phyloP scores from a whole-genome alignment of 306 rosid species.

The Heteromeles arbutifolia region DNA sequence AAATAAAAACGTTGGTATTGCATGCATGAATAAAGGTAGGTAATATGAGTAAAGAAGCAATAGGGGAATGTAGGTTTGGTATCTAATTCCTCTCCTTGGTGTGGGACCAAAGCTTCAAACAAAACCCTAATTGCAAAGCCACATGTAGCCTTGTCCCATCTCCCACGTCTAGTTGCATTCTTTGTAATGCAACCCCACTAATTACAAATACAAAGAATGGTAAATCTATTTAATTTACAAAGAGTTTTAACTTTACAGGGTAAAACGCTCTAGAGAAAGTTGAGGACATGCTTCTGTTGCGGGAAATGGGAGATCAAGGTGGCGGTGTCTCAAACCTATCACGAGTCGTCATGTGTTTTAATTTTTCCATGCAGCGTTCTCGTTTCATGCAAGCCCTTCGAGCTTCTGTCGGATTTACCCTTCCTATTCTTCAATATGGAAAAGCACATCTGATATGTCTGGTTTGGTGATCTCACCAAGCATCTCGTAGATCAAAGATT shows the following conservation, averaged over 20 bases:
- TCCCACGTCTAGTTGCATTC: not conserved
- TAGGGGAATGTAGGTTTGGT: slow-evolving; percentile 9
- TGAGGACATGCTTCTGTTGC: not conserved
- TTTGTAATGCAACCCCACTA: not conserved
- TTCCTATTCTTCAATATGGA: not conserved
- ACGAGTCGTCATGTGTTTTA: fast-evolving
- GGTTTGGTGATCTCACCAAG: slow-evolving; percentile 34
- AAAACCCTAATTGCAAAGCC: slow-evolving; percentile 6
- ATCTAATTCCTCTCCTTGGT: slow-evolving; percentile 25
- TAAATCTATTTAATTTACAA: not conserved
- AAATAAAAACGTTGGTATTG: not conserved
- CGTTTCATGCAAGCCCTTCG: not conserved
- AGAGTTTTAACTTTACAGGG: not conserved
- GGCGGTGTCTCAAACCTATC: too few species aligned
- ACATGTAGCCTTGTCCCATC: not conserved
- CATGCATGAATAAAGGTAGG: not conserved
- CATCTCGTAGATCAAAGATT: slow-evolving; percentile 38
- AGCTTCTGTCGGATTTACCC: not conserved
- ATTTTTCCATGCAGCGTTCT: too few species aligned
- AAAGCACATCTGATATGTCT: slow-evolving; percentile 15
- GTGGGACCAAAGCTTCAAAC: slow-evolving; percentile 3
- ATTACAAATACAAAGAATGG: not conserved
- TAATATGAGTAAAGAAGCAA: not conserved
- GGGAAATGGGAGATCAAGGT: too few species aligned
- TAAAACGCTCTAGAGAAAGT: not conserved